Evolutionary conservation across 2,329 filamentous ascomycete species (phyloP).

Genomic region (Pyrenophora graminea): DNA sequence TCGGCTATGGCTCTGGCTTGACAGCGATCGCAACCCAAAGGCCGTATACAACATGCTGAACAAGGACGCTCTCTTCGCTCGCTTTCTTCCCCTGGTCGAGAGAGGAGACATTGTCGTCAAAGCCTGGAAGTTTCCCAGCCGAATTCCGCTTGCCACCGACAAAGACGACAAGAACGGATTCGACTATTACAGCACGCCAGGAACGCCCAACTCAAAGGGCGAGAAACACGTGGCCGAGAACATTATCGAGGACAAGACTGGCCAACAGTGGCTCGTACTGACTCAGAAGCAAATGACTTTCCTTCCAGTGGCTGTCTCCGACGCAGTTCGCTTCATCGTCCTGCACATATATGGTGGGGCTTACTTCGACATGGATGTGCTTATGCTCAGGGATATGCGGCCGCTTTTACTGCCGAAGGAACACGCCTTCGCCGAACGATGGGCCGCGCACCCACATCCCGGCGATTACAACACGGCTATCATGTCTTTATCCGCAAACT

Average conservation of each 20-base stretch:
- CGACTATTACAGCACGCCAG: slow-evolving; percentile 55
- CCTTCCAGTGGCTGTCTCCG: slow-evolving; percentile 61
- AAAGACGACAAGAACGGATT: slow-evolving; percentile 55
- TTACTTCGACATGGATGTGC: slow-evolving; percentile 62
- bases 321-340: slow-evolving; percentile 60
- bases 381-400: slow-evolving; percentile 61
- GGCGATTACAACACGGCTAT: slow-evolving; percentile 63
- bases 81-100: slow-evolving; percentile 59
- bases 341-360: slow-evolving; percentile 59
- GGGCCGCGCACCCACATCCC: slow-evolving; percentile 58
- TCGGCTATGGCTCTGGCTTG: slow-evolving; percentile 59
- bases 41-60: slow-evolving; percentile 58
- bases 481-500: slow-evolving; percentile 61
- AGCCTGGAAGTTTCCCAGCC: slow-evolving; percentile 58
- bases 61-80: slow-evolving; percentile 57
- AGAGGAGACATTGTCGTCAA: slow-evolving; percentile 58
- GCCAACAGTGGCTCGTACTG: slow-evolving; percentile 59
- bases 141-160: slow-evolving; percentile 57
- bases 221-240: slow-evolving; percentile 56
- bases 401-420: slow-evolving; percentile 56
- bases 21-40: slow-evolving; percentile 56
- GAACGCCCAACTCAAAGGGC: slow-evolving; percentile 50
- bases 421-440: slow-evolving; percentile 60
- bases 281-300: slow-evolving; percentile 62
- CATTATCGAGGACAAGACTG: slow-evolving; percentile 54